A percentile compares a stretch with the other conserved stretches of the same genome.
phyloP scores from a whole-genome alignment of 805 yeast species.

The Saturnispora sanitii region DNA sequence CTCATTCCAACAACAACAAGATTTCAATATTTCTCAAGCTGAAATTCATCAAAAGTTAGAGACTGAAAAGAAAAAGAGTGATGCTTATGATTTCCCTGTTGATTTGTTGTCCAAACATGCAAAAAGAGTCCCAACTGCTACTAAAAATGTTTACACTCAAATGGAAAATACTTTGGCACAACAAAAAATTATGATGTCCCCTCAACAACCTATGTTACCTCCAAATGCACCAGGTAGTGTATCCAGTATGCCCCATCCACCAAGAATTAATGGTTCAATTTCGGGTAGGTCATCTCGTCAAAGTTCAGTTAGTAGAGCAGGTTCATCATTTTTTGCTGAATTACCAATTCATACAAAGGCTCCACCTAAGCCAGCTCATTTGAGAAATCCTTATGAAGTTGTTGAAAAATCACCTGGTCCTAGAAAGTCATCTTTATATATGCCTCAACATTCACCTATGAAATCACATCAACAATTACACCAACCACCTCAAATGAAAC shows the following conservation, averaged over 20 bases:
- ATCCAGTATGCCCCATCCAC: background rate
- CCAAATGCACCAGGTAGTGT: background rate
- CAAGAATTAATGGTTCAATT: background rate
- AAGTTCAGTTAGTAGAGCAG: background rate
- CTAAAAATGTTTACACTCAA: conserved; percentile 22
- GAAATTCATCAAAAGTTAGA: conserved; percentile 12
- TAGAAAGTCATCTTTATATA: too few relatives aligned
- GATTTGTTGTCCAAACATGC: conserved; percentile 36
- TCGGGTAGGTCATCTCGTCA: conserved; percentile 1
- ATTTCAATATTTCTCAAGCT: background rate
- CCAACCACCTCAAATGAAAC: too few relatives aligned
- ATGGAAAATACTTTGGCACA: conserved; percentile 15
- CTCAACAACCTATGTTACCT: background rate
- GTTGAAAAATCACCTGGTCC: conserved; percentile 7
- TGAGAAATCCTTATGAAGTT: conserved; percentile 21
- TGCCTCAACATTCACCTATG: background rate
- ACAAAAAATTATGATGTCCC: conserved; percentile 1
- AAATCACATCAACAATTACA: background rate
- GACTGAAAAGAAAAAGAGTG: conserved; percentile 47
- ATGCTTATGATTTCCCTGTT: conserved; percentile 68
- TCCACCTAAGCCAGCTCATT: conserved; percentile 10
- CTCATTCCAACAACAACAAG: background rate
- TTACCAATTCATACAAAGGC: conserved; percentile 31
- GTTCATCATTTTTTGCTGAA: conserved; percentile 49
- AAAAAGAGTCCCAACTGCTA: conserved; percentile 30